A percentile compares a stretch with the other conserved stretches of the same genome.
phyloP scores from a whole-genome alignment of 1,284 basidiomycete species.

The Somion occarium region DNA sequence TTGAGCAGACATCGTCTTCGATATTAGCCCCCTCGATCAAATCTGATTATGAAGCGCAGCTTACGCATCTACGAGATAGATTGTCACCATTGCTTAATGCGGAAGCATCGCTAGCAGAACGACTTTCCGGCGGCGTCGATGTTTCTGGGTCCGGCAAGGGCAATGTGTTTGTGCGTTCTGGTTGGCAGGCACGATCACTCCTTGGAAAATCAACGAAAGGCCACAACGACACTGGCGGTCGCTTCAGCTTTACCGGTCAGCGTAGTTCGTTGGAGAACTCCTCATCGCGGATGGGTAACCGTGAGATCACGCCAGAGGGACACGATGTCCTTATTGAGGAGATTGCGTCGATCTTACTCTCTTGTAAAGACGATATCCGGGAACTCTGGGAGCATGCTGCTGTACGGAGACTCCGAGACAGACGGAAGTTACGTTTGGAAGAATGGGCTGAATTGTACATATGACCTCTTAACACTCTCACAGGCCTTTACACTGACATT shows the following conservation, averaged over 20 bases:
- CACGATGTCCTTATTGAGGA: constrained; percentile 56
- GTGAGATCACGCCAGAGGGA: constrained; percentile 14
- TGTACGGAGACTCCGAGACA: constrained; percentile 60
- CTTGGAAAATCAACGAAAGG: constrained; percentile 20
- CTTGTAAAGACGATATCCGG: constrained; percentile 57
- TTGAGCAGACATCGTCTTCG: constrained; percentile 18
- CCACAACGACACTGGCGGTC: constrained; percentile 19
- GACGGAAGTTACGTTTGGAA: constrained; percentile 68
- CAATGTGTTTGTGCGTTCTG: constrained; percentile 69
- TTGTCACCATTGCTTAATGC: constrained; percentile 56
- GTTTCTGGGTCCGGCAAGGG: constrained; percentile 70
- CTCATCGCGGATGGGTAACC: constrained; percentile 11
- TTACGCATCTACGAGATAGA: constrained; percentile 48
- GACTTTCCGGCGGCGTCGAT: constrained; percentile 65
- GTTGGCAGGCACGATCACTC: constrained; percentile 68
- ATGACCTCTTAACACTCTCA: neutral
- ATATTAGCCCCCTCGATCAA: constrained; percentile 15
- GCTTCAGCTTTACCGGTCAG: constrained; percentile 22
- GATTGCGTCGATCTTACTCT: constrained; percentile 51
- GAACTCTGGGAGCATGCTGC: constrained; percentile 67
- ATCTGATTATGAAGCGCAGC: constrained; percentile 29
- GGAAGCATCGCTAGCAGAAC: constrained; percentile 61
- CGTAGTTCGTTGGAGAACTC: constrained; percentile 19
- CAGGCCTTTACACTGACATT: neutral
- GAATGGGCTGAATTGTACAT: constrained; percentile 83